Base-by-base conservation (phyloP, 805 yeast species). In the Candida dajiaensis region DNA sequence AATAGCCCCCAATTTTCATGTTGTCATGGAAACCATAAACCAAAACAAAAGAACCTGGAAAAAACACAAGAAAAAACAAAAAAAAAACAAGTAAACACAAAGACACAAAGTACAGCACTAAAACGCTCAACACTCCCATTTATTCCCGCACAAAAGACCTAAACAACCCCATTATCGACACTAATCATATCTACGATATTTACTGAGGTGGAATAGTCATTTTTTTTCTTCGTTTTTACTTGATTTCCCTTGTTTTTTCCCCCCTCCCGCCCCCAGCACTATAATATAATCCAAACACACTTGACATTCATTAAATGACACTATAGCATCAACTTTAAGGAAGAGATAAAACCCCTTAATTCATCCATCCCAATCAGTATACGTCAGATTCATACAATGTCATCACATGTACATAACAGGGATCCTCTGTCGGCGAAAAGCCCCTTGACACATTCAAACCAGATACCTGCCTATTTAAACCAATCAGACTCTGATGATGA, bases 401-500 rank as follows among this genome's bases (percentile, higher is more conserved):
- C 31, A 11, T 28, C 31, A 28, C 15, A 28, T 13, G 7, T 28
- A 28, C 31, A 28, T 8, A 12, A 28, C 13, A 28, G 31, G 31
- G 31, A 28, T 28, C 12, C 15, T 28, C 3, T n/a, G 4, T 4
- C n/a, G 12, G 13, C 31, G 13, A 28, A n/a, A 28, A n/a, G 31
- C n/a, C 31, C 31, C 31, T 13, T 28, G 7, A 28, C n/a, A 28
- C 31, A 28, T 28, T 28, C 37, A 16, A 33, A 33, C 13, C 19
- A 33, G 5, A 33, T 41, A 20, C 48, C 56, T 16, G 40, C 50
- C 4, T 50, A 42, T 38, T 44, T 50, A 23, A 40, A 29, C 8
- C 56, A 49, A 25, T 45, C 50, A 4, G 63, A 58, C n/a, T 58
- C 62, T 0, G 63, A 58, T 41, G 72, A 67, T 43, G 83, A 78